Percentiles rank a stretch among this genome's conserved stretches.
Evolutionary conservation across 768 basidiomycete genomes (phyloP).

Genomic region (Roridomyces roridus): DNA sequence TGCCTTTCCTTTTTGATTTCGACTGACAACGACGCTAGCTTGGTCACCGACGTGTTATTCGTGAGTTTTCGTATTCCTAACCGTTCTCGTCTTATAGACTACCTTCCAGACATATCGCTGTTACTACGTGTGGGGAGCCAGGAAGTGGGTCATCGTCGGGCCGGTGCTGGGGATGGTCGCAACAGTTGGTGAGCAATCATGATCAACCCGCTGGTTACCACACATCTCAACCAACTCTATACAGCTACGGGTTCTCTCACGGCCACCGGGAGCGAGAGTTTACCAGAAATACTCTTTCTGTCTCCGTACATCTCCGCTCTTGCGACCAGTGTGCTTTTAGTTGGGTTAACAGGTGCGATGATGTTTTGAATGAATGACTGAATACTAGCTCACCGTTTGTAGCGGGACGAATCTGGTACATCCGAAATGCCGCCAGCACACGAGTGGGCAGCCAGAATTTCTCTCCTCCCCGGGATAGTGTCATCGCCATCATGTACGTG

Average conservation of each 20-base stretch:
- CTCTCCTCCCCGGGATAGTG: not conserved
- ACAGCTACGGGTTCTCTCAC: not conserved
- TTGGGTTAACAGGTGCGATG: slow-evolving; percentile 6
- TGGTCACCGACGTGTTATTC: slow-evolving; percentile 6
- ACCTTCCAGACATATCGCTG: slow-evolving; percentile 4
- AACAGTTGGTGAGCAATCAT: slow-evolving; percentile 1
- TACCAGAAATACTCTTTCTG: not conserved
- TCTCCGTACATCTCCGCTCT: slow-evolving; percentile 4
- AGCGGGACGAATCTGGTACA: slow-evolving; percentile 16
- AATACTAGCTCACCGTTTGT: not conserved
- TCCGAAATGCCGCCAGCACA: slow-evolving; percentile 1
- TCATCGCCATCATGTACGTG: slow-evolving; percentile 10
- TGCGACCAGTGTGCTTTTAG: slow-evolving; percentile 3
- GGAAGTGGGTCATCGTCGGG: slow-evolving; percentile 1
- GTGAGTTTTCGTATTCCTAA: not conserved
- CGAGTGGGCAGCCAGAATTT: not conserved
- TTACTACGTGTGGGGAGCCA: slow-evolving; percentile 8
- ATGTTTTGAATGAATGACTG: not conserved
- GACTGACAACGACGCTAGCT: not conserved
- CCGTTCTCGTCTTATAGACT: not conserved
- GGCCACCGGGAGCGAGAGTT: not conserved
- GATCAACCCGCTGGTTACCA: not conserved
- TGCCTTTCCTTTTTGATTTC: not conserved
- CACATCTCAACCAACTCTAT: not conserved
- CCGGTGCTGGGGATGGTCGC: slow-evolving; percentile 1